Conservation (phyloP, 768 basidiomycete species). For the Panellus pusillus region DNA sequence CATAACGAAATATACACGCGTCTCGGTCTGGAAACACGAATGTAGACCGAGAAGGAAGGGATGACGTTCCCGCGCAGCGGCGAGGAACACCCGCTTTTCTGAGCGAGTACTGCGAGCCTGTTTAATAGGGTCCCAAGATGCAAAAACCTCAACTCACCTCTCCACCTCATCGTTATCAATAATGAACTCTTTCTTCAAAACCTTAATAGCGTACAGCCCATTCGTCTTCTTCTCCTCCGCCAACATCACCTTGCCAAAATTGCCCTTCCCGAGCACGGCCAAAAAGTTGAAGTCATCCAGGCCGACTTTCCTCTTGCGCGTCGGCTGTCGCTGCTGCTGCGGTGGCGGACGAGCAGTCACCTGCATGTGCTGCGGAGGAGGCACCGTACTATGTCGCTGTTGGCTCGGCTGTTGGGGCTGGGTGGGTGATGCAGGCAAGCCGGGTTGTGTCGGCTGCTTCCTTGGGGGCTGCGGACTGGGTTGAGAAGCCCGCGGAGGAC, state of each 20-base stretch:
- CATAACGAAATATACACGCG: constrained; percentile 99
- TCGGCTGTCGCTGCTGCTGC: constrained; percentile 39
- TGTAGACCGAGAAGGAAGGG: constrained; percentile 96
- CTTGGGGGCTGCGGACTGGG: constrained; percentile 15
- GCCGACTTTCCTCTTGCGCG: constrained; percentile 83
- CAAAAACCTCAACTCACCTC: constrained; percentile 55
- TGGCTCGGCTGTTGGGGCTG: background rate
- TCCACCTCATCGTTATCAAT: constrained; percentile 99
- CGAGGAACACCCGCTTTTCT: constrained; percentile 96
- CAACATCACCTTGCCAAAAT: constrained; percentile 99
- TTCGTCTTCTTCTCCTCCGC: constrained; percentile 96
- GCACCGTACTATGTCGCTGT: constrained; percentile 12
- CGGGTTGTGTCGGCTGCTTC: constrained; percentile 12
- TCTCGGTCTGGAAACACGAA: constrained; percentile 99
- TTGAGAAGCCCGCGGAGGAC: constrained; percentile 23
- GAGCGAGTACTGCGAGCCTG: constrained; percentile 78
- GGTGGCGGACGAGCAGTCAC: constrained; percentile 27
- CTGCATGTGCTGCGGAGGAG: constrained; percentile 27
- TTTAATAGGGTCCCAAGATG: constrained; percentile 11
- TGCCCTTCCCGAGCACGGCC: constrained; percentile 97
- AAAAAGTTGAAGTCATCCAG: constrained; percentile 99
- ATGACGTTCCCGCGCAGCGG: constrained; percentile 95
- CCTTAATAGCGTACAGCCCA: constrained; percentile 96
- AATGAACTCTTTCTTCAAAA: constrained; percentile 99
- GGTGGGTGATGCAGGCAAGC: constrained; percentile 23